phyloP scores from a whole-genome alignment of 2,329 filamentous ascomycete species.

The Sodiomyces alkalinus region DNA sequence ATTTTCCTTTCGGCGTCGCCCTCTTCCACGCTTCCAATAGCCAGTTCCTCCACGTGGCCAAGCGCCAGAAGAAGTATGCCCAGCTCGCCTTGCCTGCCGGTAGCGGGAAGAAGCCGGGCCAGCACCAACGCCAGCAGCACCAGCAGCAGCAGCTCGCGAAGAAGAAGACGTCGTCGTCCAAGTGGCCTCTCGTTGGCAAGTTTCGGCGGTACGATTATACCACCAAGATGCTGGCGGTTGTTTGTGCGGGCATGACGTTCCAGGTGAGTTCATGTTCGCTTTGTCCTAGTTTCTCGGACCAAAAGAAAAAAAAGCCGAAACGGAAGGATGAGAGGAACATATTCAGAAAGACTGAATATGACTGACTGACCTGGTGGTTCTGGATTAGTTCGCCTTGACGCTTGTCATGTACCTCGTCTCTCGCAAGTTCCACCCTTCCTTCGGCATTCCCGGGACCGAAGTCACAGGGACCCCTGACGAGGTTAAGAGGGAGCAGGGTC shows the following conservation, averaged over 20 bases:
- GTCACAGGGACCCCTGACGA: constrained; percentile 39
- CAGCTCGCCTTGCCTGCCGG: too few relatives aligned
- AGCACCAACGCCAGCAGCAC: too few relatives aligned
- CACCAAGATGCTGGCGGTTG: constrained; percentile 30
- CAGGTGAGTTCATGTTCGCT: constrained; percentile 30
- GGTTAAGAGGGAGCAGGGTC: constrained; percentile 25
- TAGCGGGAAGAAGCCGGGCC: constrained; percentile 2
- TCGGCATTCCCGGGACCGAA: constrained; percentile 46
- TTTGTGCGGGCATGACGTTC: constrained; percentile 36
- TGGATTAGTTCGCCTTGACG: constrained; percentile 40
- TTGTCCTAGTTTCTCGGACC: too few relatives aligned
- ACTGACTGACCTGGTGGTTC: too few relatives aligned
- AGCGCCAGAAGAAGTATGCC: constrained; percentile 9
- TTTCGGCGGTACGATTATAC: constrained; percentile 28
- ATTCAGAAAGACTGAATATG: too few relatives aligned
- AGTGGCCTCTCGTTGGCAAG: constrained; percentile 16
- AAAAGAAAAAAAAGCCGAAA: too few relatives aligned
- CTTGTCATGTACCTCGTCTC: constrained; percentile 47
- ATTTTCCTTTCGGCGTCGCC: constrained; percentile 48
- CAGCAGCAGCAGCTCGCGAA: too few relatives aligned
- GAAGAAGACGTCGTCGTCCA: constrained; percentile 7
- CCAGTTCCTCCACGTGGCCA: constrained; percentile 24
- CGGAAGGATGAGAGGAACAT: too few relatives aligned
- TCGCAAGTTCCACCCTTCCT: constrained; percentile 47
- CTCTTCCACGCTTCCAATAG: constrained; percentile 50